A percentile compares a stretch with the other conserved stretches of the same genome.
phyloP scores from a whole-genome alignment of 1,284 basidiomycete genomes.

The Veloporphyrellus conicus region DNA sequence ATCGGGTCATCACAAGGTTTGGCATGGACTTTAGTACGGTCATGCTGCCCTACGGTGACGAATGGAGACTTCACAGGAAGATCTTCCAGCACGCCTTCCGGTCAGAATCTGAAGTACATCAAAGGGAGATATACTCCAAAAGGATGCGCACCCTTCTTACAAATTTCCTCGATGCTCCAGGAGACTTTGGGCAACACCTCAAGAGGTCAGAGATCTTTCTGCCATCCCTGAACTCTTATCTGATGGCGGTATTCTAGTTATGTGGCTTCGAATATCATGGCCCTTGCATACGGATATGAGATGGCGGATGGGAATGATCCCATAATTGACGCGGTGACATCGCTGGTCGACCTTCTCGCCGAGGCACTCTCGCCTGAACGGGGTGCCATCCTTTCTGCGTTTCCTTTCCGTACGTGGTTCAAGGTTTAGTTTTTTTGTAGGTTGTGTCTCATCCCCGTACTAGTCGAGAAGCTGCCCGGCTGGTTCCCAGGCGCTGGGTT shows the following conservation, averaged over 20 bases:
- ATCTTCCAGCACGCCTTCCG: constrained; percentile 26
- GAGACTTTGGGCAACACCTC: constrained; percentile 22
- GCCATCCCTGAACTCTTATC: background rate
- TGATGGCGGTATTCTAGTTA: constrained; percentile 12
- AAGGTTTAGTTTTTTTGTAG: background rate
- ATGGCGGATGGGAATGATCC: constrained; percentile 19
- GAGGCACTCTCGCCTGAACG: constrained; percentile 20
- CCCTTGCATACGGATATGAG: constrained; percentile 24
- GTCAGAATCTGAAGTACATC: constrained; percentile 14
- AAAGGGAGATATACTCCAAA: constrained; percentile 16
- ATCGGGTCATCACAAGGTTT: constrained; percentile 12
- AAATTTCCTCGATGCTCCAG: constrained; percentile 23
- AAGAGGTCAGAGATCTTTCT: constrained; percentile 13
- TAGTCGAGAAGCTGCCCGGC: constrained; percentile 39
- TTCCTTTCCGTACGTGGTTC: constrained; percentile 24
- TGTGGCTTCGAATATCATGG: constrained; percentile 26
- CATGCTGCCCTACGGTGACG: constrained; percentile 24
- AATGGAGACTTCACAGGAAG: constrained; percentile 25
- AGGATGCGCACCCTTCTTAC: constrained; percentile 17
- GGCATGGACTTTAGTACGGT: constrained; percentile 25
- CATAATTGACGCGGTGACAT: constrained; percentile 15
- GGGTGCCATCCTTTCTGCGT: constrained; percentile 18
- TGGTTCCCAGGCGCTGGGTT: constrained; percentile 43
- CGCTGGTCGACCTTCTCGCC: constrained; percentile 19
- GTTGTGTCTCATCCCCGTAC: background rate